phyloP scores from a whole-genome alignment of 768 basidiomycete genomes.

The Leccinum arenicola region DNA sequence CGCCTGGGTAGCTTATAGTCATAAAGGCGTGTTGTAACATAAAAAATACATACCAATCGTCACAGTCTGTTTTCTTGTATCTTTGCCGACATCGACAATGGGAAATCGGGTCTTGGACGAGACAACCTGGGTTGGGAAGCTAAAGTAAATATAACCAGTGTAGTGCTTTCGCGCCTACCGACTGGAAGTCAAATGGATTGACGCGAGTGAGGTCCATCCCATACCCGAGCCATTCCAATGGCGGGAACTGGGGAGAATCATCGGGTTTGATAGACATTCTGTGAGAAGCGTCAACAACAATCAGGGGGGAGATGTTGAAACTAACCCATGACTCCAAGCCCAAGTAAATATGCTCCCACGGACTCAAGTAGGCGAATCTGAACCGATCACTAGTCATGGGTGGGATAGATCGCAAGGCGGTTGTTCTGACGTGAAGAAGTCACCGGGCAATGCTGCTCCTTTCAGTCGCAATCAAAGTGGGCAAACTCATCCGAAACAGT shows the following conservation, averaged over 20 bases:
- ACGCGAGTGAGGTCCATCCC: constrained; percentile 3
- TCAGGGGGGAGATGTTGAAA: neutral
- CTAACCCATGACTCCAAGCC: neutral
- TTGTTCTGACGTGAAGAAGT: neutral
- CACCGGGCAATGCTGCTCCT: neutral
- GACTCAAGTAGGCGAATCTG: neutral
- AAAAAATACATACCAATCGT: neutral
- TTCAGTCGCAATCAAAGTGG: neutral
- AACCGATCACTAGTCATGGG: neutral
- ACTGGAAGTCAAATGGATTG: constrained; percentile 1
- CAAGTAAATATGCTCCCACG: neutral
- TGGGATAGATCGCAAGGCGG: neutral
- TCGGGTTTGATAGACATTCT: neutral
- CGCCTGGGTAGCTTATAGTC: neutral
- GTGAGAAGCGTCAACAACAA: neutral
- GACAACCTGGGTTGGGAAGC: neutral
- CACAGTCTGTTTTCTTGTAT: neutral
- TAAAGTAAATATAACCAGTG: neutral
- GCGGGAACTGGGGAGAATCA: constrained; percentile 1
- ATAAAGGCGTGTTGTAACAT: neutral
- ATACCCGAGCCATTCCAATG: constrained; percentile 6
- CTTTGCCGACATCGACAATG: constrained; percentile 2
- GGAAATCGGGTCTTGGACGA: constrained; percentile 2
- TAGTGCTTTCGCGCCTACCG: neutral
- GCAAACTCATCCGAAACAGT: neutral